Conservation (phyloP, 805 yeast genomes). For the Candida golubevii region DNA sequence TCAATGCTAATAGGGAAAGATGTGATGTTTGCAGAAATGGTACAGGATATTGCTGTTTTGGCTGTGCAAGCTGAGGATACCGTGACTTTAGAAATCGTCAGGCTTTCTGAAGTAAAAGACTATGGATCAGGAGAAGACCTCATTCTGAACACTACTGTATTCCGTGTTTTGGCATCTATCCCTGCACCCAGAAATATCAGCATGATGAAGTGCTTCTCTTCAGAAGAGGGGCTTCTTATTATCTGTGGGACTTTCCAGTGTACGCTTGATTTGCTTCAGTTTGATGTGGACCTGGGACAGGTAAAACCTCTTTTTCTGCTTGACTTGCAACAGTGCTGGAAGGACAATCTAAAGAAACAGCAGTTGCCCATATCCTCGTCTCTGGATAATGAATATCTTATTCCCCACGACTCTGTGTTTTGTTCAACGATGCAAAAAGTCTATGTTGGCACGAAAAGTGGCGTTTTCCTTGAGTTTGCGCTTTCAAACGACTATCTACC, state of each 20-base stretch:
- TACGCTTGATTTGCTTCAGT: neutral
- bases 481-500: slow-evolving; percentile 2
- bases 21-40: slow-evolving; percentile 8
- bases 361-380: neutral
- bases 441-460: slow-evolving; percentile 32
- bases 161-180: slow-evolving; percentile 1
- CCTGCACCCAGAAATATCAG: neutral
- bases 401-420: slow-evolving; percentile 9
- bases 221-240: neutral
- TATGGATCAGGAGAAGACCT: neutral
- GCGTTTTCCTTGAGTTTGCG: slow-evolving; percentile 22
- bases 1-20: neutral
- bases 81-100: slow-evolving; percentile 1
- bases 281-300: neutral
- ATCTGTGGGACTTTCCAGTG: slow-evolving; percentile 5
- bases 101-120: neutral
- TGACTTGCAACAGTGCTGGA: neutral
- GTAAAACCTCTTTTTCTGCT: neutral
- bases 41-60: slow-evolving; percentile 3
- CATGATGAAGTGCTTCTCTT: slow-evolving; percentile 1
- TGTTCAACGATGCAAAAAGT: slow-evolving; percentile 5
- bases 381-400: neutral
- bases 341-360: neutral
- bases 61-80: neutral
- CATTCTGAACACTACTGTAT: neutral